Percentiles rank a stretch among this genome's conserved stretches.
phyloP scores from a whole-genome alignment of 257 asterid genomes.

The Solanum ossicruentum region DNA sequence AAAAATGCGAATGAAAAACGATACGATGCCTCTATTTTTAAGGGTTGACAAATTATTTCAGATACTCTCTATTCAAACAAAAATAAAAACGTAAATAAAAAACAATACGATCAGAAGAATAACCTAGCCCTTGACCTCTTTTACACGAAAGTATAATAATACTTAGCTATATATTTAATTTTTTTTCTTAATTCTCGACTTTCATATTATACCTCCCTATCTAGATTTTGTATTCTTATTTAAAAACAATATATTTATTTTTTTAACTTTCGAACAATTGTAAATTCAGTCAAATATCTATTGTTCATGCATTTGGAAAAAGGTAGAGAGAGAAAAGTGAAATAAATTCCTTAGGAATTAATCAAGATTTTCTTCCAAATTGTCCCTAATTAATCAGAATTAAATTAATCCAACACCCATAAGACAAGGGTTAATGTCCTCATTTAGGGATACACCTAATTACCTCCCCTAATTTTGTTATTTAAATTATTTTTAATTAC shows the following conservation, averaged over 20 bases:
- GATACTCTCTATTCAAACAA: neutral
- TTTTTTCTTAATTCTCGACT: neutral
- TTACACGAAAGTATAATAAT: no score
- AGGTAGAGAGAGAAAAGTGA: neutral
- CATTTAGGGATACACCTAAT: constrained; percentile 20
- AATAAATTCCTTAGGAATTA: constrained; percentile 5
- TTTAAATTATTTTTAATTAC: neutral
- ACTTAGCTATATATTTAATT: neutral
- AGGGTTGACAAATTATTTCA: neutral
- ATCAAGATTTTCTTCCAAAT: constrained; percentile 16
- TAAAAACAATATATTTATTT: neutral
- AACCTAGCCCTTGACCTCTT: no score
- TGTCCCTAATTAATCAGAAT: constrained; percentile 24
- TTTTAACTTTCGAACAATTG: neutral
- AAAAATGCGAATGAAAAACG: neutral
- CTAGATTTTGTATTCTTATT: neutral
- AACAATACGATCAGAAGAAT: neutral
- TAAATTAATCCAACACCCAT: constrained; percentile 13
- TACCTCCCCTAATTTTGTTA: neutral
- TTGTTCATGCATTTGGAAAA: neutral
- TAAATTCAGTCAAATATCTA: neutral
- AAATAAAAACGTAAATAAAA: neutral
- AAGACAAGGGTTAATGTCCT: constrained; percentile 49
- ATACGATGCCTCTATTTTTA: neutral
- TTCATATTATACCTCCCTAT: neutral